phyloP scores from a whole-genome alignment of 495 filamentous ascomycete species.

The Physcia stellaris region DNA sequence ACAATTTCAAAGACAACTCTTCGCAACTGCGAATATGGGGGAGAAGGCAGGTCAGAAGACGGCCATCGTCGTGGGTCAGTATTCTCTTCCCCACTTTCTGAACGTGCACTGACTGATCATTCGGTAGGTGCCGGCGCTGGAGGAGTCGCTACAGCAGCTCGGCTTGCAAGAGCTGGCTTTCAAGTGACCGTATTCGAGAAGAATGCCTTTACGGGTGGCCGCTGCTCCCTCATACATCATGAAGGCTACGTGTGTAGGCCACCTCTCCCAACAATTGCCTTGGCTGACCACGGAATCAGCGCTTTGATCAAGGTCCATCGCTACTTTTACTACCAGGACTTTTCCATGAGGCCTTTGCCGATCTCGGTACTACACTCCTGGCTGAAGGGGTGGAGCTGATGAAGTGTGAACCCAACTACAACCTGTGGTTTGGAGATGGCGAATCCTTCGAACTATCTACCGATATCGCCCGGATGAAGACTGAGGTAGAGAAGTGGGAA shows the following conservation, averaged over 20 bases:
- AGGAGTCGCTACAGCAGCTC: conserved; percentile 51
- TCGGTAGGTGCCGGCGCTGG: conserved; percentile 48
- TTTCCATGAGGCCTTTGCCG: conserved; percentile 48
- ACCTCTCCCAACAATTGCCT: not conserved
- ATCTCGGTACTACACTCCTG: conserved; percentile 46
- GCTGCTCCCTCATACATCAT: conserved; percentile 44
- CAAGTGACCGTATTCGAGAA: conserved; percentile 55
- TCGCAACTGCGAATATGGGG: not conserved
- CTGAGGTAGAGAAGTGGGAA: conserved; percentile 52
- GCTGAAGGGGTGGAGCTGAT: conserved; percentile 44
- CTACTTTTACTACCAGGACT: conserved; percentile 52
- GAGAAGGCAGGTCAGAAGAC: conserved; percentile 14
- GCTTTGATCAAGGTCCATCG: conserved; percentile 61
- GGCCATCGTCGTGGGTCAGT: conserved; percentile 34
- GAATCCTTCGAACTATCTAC: conserved; percentile 42
- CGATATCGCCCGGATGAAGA: conserved; percentile 48
- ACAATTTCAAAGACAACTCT: no score
- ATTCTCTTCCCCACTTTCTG: not conserved
- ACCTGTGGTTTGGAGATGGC: conserved; percentile 51
- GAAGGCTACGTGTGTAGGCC: conserved; percentile 32
- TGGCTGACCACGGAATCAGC: conserved; percentile 19
- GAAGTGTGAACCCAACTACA: conserved; percentile 61
- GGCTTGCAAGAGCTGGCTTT: conserved; percentile 51
- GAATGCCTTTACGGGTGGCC: conserved; percentile 50
- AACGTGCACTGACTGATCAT: conserved; percentile 2